Base-by-base conservation (phyloP, 2,329 filamentous ascomycete species). In the Fusarium begoniae region DNA sequence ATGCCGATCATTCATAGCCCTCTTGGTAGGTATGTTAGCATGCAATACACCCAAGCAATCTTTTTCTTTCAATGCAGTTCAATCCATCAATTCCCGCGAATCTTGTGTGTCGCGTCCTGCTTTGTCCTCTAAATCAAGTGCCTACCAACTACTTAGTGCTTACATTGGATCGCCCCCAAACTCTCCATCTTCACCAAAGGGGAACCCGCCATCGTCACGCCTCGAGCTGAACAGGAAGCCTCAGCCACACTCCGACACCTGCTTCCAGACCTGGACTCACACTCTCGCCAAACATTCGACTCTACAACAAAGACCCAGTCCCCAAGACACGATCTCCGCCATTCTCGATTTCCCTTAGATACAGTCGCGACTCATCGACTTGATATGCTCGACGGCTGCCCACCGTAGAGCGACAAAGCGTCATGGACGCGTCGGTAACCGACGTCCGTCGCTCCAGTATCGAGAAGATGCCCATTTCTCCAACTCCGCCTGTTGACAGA, bases 401-500 rank as follows among this genome's bases (percentile, higher is more conserved):
- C 66, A 47, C 74, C 65, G 38, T 77, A 75, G 67, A 76, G 70
- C 73, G 70, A 72, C 57, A 73, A 70, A 75, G 77, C 78, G 74
- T 77, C 80, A 81, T 81, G 81, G 79, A 80, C 77, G 72, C 77
- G 70, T 65, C 74, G 69, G 67, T 70, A 47, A 69, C 68, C 59
- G 76, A 78, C 69, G 70, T 77, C 58, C 80, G 79, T 74, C 81
- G 80, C 66, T 78, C 79, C 44, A 81, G 80, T 73, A 81, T 80
- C 76, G 80, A 82, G 61, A 83, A 83, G 75, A 71, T 74, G 74
- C 78, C 78, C 43, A 65, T 80, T 48, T 43, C 60, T 65, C 59
- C 80, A 65, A 59, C 80, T 70, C 75, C 78, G 37, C 85, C 87
- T 40, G 90, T 92, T 75, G 84, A 88, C 41, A 85, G 84, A 51